Evolutionary conservation across 176 grass and related monocot species (phyloP).

Genomic region (Bonia amplexicaulis): DNA sequence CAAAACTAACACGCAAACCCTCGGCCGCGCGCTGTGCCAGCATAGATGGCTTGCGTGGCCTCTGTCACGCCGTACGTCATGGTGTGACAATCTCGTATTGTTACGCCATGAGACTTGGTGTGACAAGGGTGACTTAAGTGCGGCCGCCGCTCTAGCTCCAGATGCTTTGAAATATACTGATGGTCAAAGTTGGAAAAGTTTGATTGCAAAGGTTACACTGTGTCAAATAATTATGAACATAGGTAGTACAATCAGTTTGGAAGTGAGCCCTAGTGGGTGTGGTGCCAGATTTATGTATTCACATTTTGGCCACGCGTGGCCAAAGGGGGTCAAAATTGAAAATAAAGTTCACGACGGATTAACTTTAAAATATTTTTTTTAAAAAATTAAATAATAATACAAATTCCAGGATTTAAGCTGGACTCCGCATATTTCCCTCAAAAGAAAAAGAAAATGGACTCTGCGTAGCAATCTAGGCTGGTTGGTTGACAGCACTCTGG

Average conservation of each 20-base stretch:
- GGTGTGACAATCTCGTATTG: too few species aligned
- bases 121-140: too few species aligned
- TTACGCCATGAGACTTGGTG: too few species aligned
- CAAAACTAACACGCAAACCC: too few species aligned
- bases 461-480: background rate
- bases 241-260: background rate
- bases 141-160: too few species aligned
- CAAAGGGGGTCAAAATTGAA: too few species aligned
- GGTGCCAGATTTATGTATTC: background rate
- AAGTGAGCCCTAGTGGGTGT: background rate
- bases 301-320: too few species aligned
- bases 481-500: background rate
- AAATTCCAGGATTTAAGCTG: background rate
- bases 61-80: too few species aligned
- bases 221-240: background rate
- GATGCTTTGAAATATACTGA: background rate
- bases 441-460: background rate
- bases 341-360: too few species aligned
- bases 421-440: background rate
- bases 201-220: background rate
- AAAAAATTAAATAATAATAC: too few species aligned
- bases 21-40: rapidly evolving
- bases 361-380: too few species aligned
- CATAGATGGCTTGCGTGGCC: too few species aligned
- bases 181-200: background rate